Conservation (phyloP, 768 basidiomycete species). For the Trametes gibbosa region DNA sequence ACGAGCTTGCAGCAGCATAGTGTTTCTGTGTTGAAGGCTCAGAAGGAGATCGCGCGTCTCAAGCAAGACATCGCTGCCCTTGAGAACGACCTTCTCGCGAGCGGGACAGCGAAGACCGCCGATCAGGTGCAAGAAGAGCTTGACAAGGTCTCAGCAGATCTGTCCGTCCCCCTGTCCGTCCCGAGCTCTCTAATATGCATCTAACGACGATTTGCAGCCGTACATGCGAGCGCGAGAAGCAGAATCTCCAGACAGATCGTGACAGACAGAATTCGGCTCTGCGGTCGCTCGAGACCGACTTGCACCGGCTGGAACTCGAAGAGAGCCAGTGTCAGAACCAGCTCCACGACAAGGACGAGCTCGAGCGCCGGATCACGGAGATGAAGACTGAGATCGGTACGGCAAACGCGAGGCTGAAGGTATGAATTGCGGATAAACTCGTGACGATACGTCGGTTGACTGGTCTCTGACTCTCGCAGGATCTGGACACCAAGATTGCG, state of each 20-base stretch:
- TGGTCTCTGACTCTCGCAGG: constrained; percentile 39
- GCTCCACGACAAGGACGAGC: constrained; percentile 53
- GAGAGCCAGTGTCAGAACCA: constrained; percentile 56
- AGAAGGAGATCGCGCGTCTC: constrained; percentile 57
- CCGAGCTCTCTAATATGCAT: background rate
- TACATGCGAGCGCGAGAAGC: constrained; percentile 61
- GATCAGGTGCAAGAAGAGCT: constrained; percentile 85
- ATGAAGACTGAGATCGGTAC: constrained; percentile 57
- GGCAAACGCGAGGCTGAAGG: constrained; percentile 50
- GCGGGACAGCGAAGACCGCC: constrained; percentile 77
- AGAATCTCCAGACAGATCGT: constrained; percentile 52
- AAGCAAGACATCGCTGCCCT: constrained; percentile 58
- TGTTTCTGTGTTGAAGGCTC: constrained; percentile 53
- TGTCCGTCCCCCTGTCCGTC: constrained; percentile 73
- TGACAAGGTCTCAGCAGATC: constrained; percentile 53
- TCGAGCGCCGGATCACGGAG: constrained; percentile 54
- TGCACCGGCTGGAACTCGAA: constrained; percentile 61
- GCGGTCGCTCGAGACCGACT: constrained; percentile 54
- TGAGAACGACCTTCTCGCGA: constrained; percentile 65
- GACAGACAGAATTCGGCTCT: constrained; percentile 56
- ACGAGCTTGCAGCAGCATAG: constrained; percentile 59
- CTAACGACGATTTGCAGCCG: constrained; percentile 43
- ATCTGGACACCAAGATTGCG: constrained; percentile 56
- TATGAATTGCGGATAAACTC: constrained; percentile 20
- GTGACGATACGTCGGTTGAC: background rate